Percentiles rank a stretch among this genome's conserved stretches.
Conservation (phyloP, 2,329 filamentous ascomycete species). For the Fusarium sp. region DNA sequence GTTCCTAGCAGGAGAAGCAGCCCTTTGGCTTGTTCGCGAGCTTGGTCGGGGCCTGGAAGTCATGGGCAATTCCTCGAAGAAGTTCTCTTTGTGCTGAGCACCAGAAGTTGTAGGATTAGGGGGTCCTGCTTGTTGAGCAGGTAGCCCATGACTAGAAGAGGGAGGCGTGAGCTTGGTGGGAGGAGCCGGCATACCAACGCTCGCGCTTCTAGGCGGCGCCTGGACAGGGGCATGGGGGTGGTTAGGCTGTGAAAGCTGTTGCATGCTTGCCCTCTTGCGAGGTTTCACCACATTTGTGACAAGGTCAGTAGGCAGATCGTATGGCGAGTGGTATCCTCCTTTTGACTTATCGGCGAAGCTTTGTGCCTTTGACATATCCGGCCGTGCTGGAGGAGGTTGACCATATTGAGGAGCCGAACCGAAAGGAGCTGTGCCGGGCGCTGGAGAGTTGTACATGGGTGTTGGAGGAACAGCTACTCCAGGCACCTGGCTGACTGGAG, state of each 20-base stretch:
- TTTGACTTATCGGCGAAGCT: slow-evolving; percentile 94
- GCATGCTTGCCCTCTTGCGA: slow-evolving; percentile 71
- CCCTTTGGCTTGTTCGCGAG: slow-evolving; percentile 62
- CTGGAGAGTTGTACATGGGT: slow-evolving; percentile 39
- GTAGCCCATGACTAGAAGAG: slow-evolving; percentile 49
- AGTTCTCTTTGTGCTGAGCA: slow-evolving; percentile 63
- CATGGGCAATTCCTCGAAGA: slow-evolving; percentile 82
- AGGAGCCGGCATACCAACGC: slow-evolving; percentile 57
- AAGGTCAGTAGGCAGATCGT: slow-evolving; percentile 93
- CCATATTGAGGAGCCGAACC: slow-evolving; percentile 52
- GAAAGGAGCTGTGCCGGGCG: slow-evolving; percentile 40
- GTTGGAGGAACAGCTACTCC: slow-evolving; percentile 20
- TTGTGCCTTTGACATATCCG: slow-evolving; percentile 70
- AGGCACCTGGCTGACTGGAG: slow-evolving; percentile 28
- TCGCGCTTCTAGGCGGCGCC: slow-evolving; percentile 69
- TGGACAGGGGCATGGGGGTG: slow-evolving; percentile 53
- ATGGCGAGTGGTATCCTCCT: slow-evolving; percentile 92
- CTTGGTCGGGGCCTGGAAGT: slow-evolving; percentile 69
- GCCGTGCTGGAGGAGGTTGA: slow-evolving; percentile 50
- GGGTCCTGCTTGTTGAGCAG: slow-evolving; percentile 48
- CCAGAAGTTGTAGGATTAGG: slow-evolving; percentile 52
- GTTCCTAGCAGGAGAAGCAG: slow-evolving; percentile 56
- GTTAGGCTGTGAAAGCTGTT: slow-evolving; percentile 61
- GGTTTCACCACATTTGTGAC: slow-evolving; percentile 65
- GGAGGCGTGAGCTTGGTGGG: slow-evolving; percentile 46